Percentiles rank a stretch among this genome's conserved stretches.
phyloP scores from a whole-genome alignment of 768 basidiomycete genomes.

The Boletus edulis region DNA sequence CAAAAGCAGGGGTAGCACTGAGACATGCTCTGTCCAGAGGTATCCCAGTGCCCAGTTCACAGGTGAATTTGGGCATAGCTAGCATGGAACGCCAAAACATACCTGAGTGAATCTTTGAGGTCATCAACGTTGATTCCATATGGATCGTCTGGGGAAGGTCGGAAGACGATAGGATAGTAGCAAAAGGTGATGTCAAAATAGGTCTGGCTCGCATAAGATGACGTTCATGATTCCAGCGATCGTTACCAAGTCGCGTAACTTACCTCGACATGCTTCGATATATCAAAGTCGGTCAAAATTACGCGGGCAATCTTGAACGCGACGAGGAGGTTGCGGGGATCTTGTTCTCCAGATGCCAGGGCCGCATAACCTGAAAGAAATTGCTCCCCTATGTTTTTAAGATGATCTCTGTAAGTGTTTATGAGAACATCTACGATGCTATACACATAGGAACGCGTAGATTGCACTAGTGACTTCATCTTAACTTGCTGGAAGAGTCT shows the following conservation, averaged over 20 bases:
- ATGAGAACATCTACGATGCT: conserved; percentile 70
- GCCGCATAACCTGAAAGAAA: conserved; percentile 76
- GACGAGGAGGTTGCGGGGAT: conserved; percentile 89
- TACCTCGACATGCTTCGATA: conserved; percentile 74
- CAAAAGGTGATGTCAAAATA: conserved; percentile 96
- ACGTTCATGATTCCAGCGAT: background rate
- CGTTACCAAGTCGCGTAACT: conserved; percentile 17
- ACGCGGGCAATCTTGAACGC: conserved; percentile 89
- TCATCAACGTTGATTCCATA: conserved; percentile 91
- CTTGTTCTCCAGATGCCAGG: conserved; percentile 95
- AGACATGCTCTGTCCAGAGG: conserved; percentile 57
- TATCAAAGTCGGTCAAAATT: conserved; percentile 85
- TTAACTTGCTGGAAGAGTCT: conserved; percentile 78
- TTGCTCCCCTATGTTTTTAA: conserved; percentile 67
- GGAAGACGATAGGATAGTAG: conserved; percentile 97
- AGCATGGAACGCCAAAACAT: conserved; percentile 5
- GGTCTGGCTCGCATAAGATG: conserved; percentile 45
- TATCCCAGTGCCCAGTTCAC: background rate
- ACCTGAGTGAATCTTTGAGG: conserved; percentile 72
- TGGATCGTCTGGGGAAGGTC: conserved; percentile 90
- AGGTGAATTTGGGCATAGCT: background rate
- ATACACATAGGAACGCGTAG: conserved; percentile 79
- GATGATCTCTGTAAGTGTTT: conserved; percentile 39
- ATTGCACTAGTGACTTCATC: conserved; percentile 81
- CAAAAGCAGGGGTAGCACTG: conserved; percentile 77